Base-by-base conservation (phyloP, 2,329 filamentous ascomycete species). In the Trichoderma sp. region DNA sequence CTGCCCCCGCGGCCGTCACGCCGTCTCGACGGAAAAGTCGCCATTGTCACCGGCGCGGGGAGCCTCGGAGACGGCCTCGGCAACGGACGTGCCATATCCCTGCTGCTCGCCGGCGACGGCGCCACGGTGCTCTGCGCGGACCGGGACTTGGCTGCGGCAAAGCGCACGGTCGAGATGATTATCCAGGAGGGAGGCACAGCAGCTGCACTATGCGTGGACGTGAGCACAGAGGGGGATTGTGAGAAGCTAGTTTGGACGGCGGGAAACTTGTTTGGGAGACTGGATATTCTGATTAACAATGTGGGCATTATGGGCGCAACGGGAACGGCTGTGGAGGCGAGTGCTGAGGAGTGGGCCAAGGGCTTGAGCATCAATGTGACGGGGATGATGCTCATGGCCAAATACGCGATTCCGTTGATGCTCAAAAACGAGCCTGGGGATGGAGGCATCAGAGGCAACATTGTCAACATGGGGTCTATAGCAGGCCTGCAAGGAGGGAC, bases 271-370 rank as follows among this genome's bases (percentile, higher is more conserved):
- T 93, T 89, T 77, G 90, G 90, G 0, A 84, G 89, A 2, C 77
- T 93, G 2, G 90, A 93, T 78, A 90, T 93, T 59, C 83, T 93
- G 1, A 84, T 93, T 45, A 93, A 93, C 79, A 91, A 90, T 74
- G 91, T 93, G 2, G 92, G 92, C 0, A 84, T 93, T 24, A 85
- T 86, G 4, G 92, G 92, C 0, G 87, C 90, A 0, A 74, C 83
- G 1, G 92, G 92, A 0, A 91, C 89, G 2, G 91, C 91, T 0
- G 85, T 90, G 2, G 88, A 91, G 0, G 88, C 92, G 0, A 89
- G 93, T 78, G 88, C 91, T 85, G 86, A 81, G 0, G 84, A 86
- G 12, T 93, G 90, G 90, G 85, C 87, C 0, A 85, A 85, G 68
- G 86, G 88, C 0, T 85, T 93, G 73, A 86, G 91, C 62, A 83